Evolutionary conservation across 257 asterid species (phyloP), one percentile per base, ranked within the genome.

Genomic region (Solanum arcanum): DNA sequence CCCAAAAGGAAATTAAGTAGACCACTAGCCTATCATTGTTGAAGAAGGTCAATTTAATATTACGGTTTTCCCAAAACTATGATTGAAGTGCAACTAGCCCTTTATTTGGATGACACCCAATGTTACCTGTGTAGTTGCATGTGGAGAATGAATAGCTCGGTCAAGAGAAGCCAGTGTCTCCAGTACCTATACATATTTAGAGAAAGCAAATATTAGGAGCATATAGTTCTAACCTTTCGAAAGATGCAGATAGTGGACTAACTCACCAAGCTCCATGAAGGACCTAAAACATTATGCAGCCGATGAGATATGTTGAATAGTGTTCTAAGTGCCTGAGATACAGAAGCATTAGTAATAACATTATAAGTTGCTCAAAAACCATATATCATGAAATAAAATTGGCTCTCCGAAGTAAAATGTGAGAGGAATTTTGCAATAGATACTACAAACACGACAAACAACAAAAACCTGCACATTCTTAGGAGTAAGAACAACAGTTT

Each of bases 221-320:
- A n/a, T 29, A 49, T 86, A 88, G 86, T 88, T 88, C 46, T 64
- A 64, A 44, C 7, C 60, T 14, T 46, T 49, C 20, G 16, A 27
- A 37, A 83, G 42, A 33, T 70, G 85, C 2, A 87, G 78, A 85
- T 85, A 83, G 87, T 76, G 29, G 59, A 68, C 12, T 70, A 68
- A 89, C 98, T 62, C 93, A 95, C 99, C 98, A 97, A 92, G 91
- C 96, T 98, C 99, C 99, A 97, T 80, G 99, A 97, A 87, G 98
- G 96, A 86, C 99, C 99, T 94, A 97, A 89, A 77, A 97, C 96
- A 87, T 97, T 97, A 89, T 97, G 98, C 86, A 97, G 91, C 84
- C 99, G 94, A 92, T 97, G 97, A 86, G 99, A 95, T 89, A 97
- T 92, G 89, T 97, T 97, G 91, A 97, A 97, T 89, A 97, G 99